A percentile compares a stretch with the other conserved stretches of the same genome.
phyloP scores from a whole-genome alignment of 768 basidiomycete genomes.

The Jaapia argillacea region DNA sequence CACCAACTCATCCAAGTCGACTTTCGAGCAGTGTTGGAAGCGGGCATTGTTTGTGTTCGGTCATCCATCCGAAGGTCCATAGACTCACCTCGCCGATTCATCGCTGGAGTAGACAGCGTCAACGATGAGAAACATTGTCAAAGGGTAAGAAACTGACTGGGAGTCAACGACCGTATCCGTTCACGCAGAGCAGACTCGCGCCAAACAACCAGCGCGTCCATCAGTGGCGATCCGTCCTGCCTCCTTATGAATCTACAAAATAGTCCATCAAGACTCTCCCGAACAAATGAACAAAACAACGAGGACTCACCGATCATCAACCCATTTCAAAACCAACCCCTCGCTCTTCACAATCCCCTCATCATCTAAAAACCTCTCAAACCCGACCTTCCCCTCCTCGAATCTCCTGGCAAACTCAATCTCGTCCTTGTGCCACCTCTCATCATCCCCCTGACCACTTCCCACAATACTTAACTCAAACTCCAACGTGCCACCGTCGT shows the following conservation, averaged over 20 bases:
- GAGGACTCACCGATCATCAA: slow-evolving; percentile 45
- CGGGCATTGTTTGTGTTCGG: slow-evolving; percentile 16
- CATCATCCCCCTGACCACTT: slow-evolving; percentile 8
- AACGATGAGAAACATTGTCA: too few relatives aligned
- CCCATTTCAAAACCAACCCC: slow-evolving; percentile 67
- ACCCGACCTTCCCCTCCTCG: slow-evolving; percentile 51
- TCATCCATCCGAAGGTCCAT: neutral
- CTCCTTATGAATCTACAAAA: slow-evolving; percentile 66
- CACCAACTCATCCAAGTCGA: neutral
- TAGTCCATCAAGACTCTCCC: neutral
- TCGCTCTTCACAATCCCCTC: slow-evolving; percentile 49
- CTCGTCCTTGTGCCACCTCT: slow-evolving; percentile 27
- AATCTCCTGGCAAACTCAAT: slow-evolving; percentile 49
- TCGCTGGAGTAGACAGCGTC: neutral
- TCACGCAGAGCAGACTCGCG: slow-evolving; percentile 32
- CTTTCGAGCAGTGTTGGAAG: slow-evolving; percentile 9
- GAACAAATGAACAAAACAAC: neutral
- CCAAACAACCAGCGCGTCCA: slow-evolving; percentile 67
- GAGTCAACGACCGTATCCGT: slow-evolving; percentile 4
- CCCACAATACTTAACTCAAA: slow-evolving; percentile 61
- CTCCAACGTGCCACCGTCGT: slow-evolving; percentile 41
- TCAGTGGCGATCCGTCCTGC: slow-evolving; percentile 61
- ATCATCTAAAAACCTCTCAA: slow-evolving; percentile 55
- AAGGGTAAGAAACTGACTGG: neutral
- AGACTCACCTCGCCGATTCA: neutral